Evolutionary conservation across 2,329 filamentous ascomycete genomes (phyloP), one percentile per base, ranked within the genome.

Genomic region (Monilinia vaccinii-corymbosi): DNA sequence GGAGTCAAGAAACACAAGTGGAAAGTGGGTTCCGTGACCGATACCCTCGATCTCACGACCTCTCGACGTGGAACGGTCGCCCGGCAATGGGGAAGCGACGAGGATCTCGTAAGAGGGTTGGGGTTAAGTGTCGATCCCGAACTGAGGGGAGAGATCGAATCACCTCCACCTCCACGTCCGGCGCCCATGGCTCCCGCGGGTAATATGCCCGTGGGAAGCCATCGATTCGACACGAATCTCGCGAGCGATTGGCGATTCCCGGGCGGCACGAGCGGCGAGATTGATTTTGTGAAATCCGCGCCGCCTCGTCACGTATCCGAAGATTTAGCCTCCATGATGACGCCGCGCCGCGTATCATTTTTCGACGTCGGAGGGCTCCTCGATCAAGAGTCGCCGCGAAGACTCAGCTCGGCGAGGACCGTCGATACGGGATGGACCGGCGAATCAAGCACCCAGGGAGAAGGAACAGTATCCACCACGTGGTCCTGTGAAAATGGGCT

Each of bases 1-100:
- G 94, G 94, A 31, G 77, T 91, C 45, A 97, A 97, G 78, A 96
- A 95, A 74, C 81, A 81, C 60, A 94, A 91, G 71, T 97, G 89
- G 75, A 86, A 87, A 58, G 81, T 83, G 63, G 79, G 79, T 18
- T 75, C 79, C 14, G 75, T 81, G 4, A 80, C 81, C 47, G 83
- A 84, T 45, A 91, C 88, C 1, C 75, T 87, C 44, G 85, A 84
- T 53, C 78, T 74, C 47, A 73, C 74, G 3, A 70, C 71, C 1
- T 70, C 46, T 68, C 74, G 57, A 5, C 73, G 63, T 76, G 79
- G 63, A 80, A 76, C 64, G 78, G 79, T 13, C 63, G 86, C 48
- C 75, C 85, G 62, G 53, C 83, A 89, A 60, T 93, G 89, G 86
- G 91, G 90, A 47, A 96, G 91, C 67, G 93, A 97, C 68, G 91